Conservation (phyloP, 2,329 filamentous ascomycete genomes). For the Emydomyces testavorans region DNA sequence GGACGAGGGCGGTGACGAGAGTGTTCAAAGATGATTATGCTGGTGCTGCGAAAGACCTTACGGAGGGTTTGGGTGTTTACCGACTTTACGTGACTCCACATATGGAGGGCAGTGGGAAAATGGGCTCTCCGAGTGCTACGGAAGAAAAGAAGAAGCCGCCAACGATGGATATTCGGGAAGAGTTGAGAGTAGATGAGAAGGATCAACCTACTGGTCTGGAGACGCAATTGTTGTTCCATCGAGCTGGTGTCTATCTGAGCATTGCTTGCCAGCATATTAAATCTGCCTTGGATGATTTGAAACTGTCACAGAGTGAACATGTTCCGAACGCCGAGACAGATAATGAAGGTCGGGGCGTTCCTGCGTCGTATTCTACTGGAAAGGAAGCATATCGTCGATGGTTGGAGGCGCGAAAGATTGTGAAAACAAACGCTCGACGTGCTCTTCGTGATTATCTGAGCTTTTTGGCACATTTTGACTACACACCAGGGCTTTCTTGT, state of each 20-base stretch:
- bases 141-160: conserved; percentile 30
- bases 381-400: conserved; percentile 38
- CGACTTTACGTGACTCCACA: conserved; percentile 46
- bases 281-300: conserved; percentile 42
- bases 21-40: conserved; percentile 64
- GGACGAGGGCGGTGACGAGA: conserved; percentile 62
- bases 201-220: conserved; percentile 66
- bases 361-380: conserved; percentile 35
- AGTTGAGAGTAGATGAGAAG: conserved; percentile 45
- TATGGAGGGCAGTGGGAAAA: conserved; percentile 38
- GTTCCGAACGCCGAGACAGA: neutral
- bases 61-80: conserved; percentile 48
- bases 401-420: conserved; percentile 53
- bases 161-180: conserved; percentile 38
- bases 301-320: conserved; percentile 14
- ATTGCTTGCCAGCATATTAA: conserved; percentile 57
- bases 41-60: conserved; percentile 59
- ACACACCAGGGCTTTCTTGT: conserved; percentile 58
- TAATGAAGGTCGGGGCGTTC: neutral
- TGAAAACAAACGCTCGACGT: conserved; percentile 63
- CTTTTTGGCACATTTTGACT: conserved; percentile 65
- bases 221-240: conserved; percentile 63
- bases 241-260: conserved; percentile 59
- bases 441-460: conserved; percentile 62
- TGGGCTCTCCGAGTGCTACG: conserved; percentile 36